A percentile compares a stretch with the other conserved stretches of the same genome.
phyloP scores from a whole-genome alignment of 164 flowering plant genomes.

The Aristolochia fimbriata region DNA sequence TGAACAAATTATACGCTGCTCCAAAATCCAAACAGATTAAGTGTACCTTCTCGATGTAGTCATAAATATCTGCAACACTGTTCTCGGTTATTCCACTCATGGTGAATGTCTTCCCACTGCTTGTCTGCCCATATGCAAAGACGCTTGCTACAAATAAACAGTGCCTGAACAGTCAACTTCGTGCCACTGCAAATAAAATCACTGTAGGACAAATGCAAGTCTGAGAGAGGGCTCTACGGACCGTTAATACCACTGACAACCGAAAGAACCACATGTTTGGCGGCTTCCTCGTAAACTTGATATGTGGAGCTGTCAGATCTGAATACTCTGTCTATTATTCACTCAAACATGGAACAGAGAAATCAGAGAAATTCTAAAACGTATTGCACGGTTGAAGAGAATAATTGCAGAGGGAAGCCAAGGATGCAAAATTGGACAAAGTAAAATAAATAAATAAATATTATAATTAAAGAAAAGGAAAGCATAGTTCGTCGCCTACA shows the following conservation, averaged over 20 bases:
- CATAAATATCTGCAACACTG: constrained; percentile 66
- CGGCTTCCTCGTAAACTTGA: constrained; percentile 74
- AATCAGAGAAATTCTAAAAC: no score
- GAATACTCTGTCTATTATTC: constrained; percentile 71
- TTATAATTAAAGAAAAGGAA: no score
- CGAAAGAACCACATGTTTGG: constrained; percentile 72
- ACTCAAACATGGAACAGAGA: no score
- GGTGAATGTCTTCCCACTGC: constrained; percentile 98
- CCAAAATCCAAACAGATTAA: background rate
- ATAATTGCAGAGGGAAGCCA: no score
- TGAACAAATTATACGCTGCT: background rate
- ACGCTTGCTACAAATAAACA: constrained; percentile 47
- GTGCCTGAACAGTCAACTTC: background rate
- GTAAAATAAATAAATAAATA: no score
- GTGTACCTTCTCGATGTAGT: constrained; percentile 53
- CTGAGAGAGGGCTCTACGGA: constrained; percentile 24
- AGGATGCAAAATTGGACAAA: no score
- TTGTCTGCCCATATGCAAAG: constrained; percentile 97
- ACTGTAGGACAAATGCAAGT: no score
- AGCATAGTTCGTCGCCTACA: no score
- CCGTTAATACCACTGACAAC: constrained; percentile 80
- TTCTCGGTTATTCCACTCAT: constrained; percentile 78
- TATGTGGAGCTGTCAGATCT: constrained; percentile 41
- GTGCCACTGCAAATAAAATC: no score
- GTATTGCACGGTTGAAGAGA: no score